These are phyloP conservation scores for Penicillium sp. DNA, from an alignment of 2,329 filamentous ascomycete species.

Conservation along the genomic window DNA sequence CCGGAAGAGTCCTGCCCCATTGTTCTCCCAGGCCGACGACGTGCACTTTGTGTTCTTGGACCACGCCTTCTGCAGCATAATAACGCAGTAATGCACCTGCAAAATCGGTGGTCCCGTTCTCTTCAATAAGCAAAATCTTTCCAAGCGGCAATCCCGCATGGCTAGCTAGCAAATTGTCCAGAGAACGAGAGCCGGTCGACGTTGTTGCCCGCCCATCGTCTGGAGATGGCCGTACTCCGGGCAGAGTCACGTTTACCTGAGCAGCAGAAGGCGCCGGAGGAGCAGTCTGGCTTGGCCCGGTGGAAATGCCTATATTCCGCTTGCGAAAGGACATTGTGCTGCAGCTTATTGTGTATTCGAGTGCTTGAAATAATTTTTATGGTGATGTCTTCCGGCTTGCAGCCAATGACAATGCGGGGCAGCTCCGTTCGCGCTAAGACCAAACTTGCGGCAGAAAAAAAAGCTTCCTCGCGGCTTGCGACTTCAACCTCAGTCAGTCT, in stretches of 20 bases:
- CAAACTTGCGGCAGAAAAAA: slow-evolving; percentile 22
- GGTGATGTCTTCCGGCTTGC: not conserved
- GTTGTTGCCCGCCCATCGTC: slow-evolving; percentile 83
- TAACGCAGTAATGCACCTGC: slow-evolving; percentile 77
- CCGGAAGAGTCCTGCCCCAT: slow-evolving; percentile 83
- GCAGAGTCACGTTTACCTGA: slow-evolving; percentile 25
- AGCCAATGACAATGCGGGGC: slow-evolving; percentile 14
- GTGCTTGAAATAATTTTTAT: not conserved
- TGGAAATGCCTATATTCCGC: slow-evolving; percentile 57
- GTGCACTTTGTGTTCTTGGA: slow-evolving; percentile 86
- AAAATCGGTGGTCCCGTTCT: slow-evolving; percentile 92
- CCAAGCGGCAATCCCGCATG: slow-evolving; percentile 83
- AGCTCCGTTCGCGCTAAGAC: slow-evolving; percentile 22
- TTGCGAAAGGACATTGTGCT: slow-evolving; percentile 63
- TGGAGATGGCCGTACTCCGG: slow-evolving; percentile 75
- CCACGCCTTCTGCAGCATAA: slow-evolving; percentile 87
- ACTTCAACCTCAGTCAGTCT: not conserved
- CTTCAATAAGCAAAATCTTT: slow-evolving; percentile 74
- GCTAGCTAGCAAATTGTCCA: slow-evolving; percentile 80
- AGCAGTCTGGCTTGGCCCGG: slow-evolving; percentile 31
- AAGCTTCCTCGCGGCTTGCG: slow-evolving; percentile 20
- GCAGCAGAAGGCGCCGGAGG: slow-evolving; percentile 23
- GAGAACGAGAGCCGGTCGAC: slow-evolving; percentile 81
- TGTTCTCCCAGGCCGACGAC: slow-evolving; percentile 73
- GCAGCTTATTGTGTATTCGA: not conserved